Evolutionary conservation across 2,329 filamentous ascomycete genomes (phyloP), one percentile per base, ranked within the genome.

Genomic region (Hirsutella rhossiliensis): DNA sequence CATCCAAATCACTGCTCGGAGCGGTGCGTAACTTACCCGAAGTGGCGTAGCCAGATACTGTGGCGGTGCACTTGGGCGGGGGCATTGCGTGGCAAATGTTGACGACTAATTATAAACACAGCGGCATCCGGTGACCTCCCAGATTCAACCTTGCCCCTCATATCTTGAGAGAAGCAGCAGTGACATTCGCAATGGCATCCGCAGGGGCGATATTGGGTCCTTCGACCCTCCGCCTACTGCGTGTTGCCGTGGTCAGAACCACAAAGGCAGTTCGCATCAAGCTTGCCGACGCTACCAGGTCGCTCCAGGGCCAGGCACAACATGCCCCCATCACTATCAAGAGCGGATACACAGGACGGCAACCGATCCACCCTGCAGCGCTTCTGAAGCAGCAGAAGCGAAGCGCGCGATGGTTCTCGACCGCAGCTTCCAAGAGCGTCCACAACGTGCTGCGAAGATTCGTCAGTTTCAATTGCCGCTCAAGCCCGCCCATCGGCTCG

Each of bases 181-280:
- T 17, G 17, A 17, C 3, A 15, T 17, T 37, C n/a, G 17, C 18
- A 15, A 79, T 79, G 75, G 68, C 68, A 63, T 69, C 72, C 58
- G 60, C 63, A 58, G 72, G 72, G 67, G 73, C 71, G 63, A 65
- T 76, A 60, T 76, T 69, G 74, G 75, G 69, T 55, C 71, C 73
- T 47, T 65, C 67, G 58, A 70, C 72, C 64, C 62, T 76, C 59
- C 72, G 72, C 59, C 62, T 73, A 53, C 64, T 77, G 54, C 70
- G 72, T 57, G 66, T 65, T 52, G 70, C 74, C 57, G 63, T 72
- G 57, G 62, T 63, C 41, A 72, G 69, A 54, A 68, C 73, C 54
- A 67, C 69, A 47, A 69, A 71, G 50, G 62, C 68, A 51, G 61
- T 79, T 46, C 71, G 73, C 50, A 62, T 60, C 53, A 75, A 73